A percentile compares a stretch with the other conserved stretches of the same genome.
Conservation (phyloP, 2,329 filamentous ascomycete genomes). For the Fusarium circinatum region DNA sequence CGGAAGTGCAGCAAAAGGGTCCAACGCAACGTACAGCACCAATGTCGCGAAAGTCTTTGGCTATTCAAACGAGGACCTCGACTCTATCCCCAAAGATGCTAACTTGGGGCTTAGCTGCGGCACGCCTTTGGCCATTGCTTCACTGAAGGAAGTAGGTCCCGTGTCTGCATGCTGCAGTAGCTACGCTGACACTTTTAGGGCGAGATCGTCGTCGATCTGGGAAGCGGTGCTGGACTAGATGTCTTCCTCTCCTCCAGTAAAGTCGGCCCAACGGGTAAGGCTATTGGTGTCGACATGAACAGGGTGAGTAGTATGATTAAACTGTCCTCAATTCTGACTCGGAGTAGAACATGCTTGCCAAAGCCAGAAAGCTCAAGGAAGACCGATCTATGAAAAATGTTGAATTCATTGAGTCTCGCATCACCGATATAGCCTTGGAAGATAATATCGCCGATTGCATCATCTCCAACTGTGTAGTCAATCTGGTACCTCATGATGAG, state of each 20-base stretch:
- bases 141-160: not conserved
- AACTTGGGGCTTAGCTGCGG: conserved; percentile 6
- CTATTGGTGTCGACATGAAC: conserved; percentile 10
- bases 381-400: not conserved
- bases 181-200: not conserved
- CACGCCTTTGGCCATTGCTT: not conserved
- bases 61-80: conserved; percentile 4
- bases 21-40: not conserved
- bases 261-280: not conserved
- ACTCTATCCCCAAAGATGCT: not conserved
- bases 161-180: fast-evolving
- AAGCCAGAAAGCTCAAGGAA: not conserved
- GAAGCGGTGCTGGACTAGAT: conserved; percentile 5
- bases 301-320: not conserved
- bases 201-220: conserved; percentile 1
- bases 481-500: conserved; percentile 63
- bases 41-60: conserved; percentile 9
- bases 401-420: not conserved
- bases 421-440: not conserved
- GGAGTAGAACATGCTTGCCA: not conserved
- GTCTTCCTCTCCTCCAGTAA: not conserved
- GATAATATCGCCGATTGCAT: conserved; percentile 45
- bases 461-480: conserved; percentile 72
- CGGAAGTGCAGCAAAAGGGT: not conserved
- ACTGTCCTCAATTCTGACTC: not conserved